Evolutionary conservation across 768 basidiomycete species (phyloP).

Genomic region (Calocybe cyanea): DNA sequence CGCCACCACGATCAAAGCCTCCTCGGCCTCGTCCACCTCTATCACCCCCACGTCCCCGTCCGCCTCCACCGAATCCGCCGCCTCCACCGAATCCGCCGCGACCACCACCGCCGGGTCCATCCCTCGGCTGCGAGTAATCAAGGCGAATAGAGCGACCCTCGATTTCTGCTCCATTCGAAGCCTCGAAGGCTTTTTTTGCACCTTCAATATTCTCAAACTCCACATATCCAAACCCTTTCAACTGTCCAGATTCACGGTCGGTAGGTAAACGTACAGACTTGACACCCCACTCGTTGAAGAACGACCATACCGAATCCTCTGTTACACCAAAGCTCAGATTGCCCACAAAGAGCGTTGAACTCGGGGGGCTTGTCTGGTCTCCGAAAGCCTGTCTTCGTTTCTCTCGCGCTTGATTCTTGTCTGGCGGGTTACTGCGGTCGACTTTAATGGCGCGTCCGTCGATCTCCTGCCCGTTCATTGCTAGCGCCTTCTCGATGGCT

Average conservation of each 20-base stretch:
- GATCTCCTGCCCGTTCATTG: constrained; percentile 81
- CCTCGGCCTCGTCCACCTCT: constrained; percentile 34
- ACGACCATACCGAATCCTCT: constrained; percentile 86
- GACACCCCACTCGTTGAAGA: constrained; percentile 86
- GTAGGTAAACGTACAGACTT: constrained; percentile 89
- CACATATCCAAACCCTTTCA: constrained; percentile 97
- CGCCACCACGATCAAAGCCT: constrained; percentile 36
- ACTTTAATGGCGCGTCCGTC: constrained; percentile 89
- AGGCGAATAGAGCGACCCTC: constrained; percentile 79
- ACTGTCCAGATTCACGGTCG: constrained; percentile 83
- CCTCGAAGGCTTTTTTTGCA: constrained; percentile 78
- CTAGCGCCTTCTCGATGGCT: constrained; percentile 78
- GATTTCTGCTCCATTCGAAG: constrained; percentile 66
- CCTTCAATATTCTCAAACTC: constrained; percentile 81
- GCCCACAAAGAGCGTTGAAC: constrained; percentile 82
- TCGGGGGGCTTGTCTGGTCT: constrained; percentile 63
- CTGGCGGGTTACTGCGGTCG: constrained; percentile 67
- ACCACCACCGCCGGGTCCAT: constrained; percentile 32
- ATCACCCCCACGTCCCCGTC: constrained; percentile 30
- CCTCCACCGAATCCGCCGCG: constrained; percentile 41
- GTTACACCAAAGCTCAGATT: constrained; percentile 78
- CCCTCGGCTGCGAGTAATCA: constrained; percentile 84
- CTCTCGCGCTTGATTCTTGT: constrained; percentile 54
- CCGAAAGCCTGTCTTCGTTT: constrained; percentile 76
- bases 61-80: constrained; percentile 34